Evolutionary conservation across 495 filamentous ascomycete species (phyloP), one percentile per base, ranked within the genome.

Genomic region (Trichoderma erinaceum): DNA sequence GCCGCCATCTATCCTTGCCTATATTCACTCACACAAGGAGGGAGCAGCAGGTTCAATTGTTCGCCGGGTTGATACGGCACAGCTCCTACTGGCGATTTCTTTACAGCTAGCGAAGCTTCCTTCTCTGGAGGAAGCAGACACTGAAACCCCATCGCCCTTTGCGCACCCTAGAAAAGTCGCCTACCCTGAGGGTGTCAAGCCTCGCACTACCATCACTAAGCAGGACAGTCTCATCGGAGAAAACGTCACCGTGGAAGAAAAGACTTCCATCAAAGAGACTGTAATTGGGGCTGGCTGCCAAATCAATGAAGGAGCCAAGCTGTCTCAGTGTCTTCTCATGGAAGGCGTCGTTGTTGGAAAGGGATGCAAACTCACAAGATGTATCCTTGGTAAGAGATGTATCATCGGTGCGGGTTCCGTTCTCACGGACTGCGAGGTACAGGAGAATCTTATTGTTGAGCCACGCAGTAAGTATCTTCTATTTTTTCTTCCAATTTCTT

Each of bases 401-500:
- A 87, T 87, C 72, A 84, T 98, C 63, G 92, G 93, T 0, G 87
- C 89, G 29, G 89, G 89, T 61, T 89, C 85, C 63, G 82, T 83
- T 21, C 78, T 99, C 67, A 91, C 87, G 67, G 92, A 97, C 68
- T 96, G 92, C 71, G 93, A 97, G 77, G 87, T 97, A 3, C 91
- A 96, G 75, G 91, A 97, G 75, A 91, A 88, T 41, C 84, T 89
- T 74, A 79, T 90, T n/a, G 90, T 98, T 15, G 86, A 89, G 68
- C 87, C 91, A 27, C 88, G 86, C 72, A 93, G 87, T 89, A 78
- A 84, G 86, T 85, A 66, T 63, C 41, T 67, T 18, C 67, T 58
- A n/a, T 21, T 44, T 56, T 16, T 18, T 16, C 46, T 11, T 16
- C 15, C 13, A 48, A 48, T 13, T 48, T 48, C 2, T 16, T 4